Base-by-base conservation (phyloP, 352 stramenopile genomes). In the Blastocystis sp. region DNA sequence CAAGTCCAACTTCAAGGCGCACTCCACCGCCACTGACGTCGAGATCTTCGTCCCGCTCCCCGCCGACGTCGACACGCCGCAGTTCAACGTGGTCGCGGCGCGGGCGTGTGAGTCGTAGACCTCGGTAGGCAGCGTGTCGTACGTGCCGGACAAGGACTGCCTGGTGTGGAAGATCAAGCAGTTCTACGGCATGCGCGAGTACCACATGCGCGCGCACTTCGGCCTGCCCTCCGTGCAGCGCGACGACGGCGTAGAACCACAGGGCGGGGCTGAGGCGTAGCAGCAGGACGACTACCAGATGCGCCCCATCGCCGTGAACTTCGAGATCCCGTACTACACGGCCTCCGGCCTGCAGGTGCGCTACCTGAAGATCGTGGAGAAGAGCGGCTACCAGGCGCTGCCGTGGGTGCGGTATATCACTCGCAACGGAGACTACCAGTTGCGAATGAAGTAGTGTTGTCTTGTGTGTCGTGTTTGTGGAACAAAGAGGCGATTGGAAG, bases 291-390 rank as follows among this genome's bases (percentile, higher is more conserved):
- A 94, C 61, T 93, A 94, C 90, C 95, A 93, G 93, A 96, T 95
- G 89, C 92, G 93, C 38, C 94, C 94, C 5, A 96, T 96, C 89
- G 91, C 94, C 43, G 89, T 91, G 19, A 78, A 70, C n/a, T 91
- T 91, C 41, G 89, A 96, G 87, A 95, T 96, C 88, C 93, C 93
- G n/a, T 95, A 95, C 87, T 96, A 95, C 88, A 96, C 92, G 10
- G 95, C 98, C 60, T 97, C 94, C 78, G 95, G 96, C 41, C 97
- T 99, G 88, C 96, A 98, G 90, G 97, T 99, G 77, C 94, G 97
- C 65, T 99, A 99, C 93, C 93, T 99, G 77, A 99, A 99, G 93
- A 99, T 99, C 90, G 98, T 99, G 90, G 97, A 99, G 92, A 98
- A 98, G 91, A 98, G 93, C 90, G 96, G 96, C 45, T 99, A 99